Conservation (phyloP, 2,329 filamentous ascomycete genomes). For the Claviceps pazoutovae region DNA sequence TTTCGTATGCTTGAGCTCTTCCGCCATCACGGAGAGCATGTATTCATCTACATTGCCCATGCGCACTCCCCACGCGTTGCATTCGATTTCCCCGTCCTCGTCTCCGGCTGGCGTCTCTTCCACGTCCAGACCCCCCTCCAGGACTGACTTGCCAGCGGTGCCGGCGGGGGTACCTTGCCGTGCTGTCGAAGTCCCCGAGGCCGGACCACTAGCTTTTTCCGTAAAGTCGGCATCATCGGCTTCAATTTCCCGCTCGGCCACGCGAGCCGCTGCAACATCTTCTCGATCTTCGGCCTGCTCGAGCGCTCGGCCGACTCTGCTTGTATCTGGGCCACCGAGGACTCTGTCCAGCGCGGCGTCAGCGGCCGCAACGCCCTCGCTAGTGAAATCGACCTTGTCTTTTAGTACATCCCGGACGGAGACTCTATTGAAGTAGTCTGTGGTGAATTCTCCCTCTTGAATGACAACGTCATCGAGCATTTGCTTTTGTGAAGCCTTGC, state of each 20-base stretch:
- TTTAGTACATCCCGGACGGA: slow-evolving; percentile 57
- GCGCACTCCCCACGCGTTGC: slow-evolving; percentile 43
- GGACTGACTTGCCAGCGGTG: slow-evolving; percentile 24
- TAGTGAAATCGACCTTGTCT: slow-evolving; percentile 36
- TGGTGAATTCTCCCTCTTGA: slow-evolving; percentile 95
- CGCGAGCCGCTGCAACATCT: slow-evolving; percentile 75
- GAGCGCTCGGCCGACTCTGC: slow-evolving; percentile 55
- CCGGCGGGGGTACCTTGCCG: slow-evolving; percentile 37
- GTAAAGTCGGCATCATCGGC: slow-evolving; percentile 78
- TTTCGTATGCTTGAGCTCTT: slow-evolving; percentile 41
- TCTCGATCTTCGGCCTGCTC: slow-evolving; percentile 87
- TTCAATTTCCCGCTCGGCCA: slow-evolving; percentile 78
- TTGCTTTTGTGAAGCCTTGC: slow-evolving; percentile 93
- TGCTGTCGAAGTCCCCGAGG: slow-evolving; percentile 35
- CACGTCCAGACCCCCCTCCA: slow-evolving; percentile 21
- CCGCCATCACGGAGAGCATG: slow-evolving; percentile 57
- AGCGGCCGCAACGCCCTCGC: slow-evolving; percentile 50
- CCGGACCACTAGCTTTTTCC: slow-evolving; percentile 39
- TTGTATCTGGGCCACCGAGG: slow-evolving; percentile 51
- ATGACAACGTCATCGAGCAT: slow-evolving; percentile 97
- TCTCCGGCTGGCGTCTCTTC: slow-evolving; percentile 9
- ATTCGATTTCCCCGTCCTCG: slow-evolving; percentile 29
- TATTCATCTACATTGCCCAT: slow-evolving; percentile 59
- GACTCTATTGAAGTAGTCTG: slow-evolving; percentile 80
- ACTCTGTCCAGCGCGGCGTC: slow-evolving; percentile 78